Percentiles rank a stretch among this genome's conserved stretches.
phyloP scores from a whole-genome alignment of 2,329 filamentous ascomycete genomes.

The Aureobasidium sp. region DNA sequence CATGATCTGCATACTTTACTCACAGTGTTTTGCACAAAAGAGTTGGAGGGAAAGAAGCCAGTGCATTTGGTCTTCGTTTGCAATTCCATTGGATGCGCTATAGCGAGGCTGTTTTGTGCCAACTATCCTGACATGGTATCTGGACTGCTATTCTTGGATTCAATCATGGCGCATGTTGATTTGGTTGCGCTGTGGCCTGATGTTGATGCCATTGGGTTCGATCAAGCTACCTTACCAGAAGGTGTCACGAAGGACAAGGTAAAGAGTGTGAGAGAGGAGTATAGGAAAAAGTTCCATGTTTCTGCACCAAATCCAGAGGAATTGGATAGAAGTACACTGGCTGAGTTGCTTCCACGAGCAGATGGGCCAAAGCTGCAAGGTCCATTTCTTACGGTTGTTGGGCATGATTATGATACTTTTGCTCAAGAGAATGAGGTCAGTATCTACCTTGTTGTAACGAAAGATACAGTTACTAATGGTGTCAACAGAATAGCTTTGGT shows the following conservation, averaged over 20 bases:
- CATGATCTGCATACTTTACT: conserved; percentile 4
- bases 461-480: neutral
- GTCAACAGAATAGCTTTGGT: neutral
- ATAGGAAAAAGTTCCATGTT: conserved; percentile 42
- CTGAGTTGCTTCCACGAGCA: conserved; percentile 38
- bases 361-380: conserved; percentile 37
- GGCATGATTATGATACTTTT: conserved; percentile 49
- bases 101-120: conserved; percentile 49
- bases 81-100: conserved; percentile 69
- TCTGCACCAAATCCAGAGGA: conserved; percentile 45
- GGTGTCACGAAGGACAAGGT: conserved; percentile 33
- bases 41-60: conserved; percentile 8
- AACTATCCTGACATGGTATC: conserved; percentile 3
- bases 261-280: conserved; percentile 31
- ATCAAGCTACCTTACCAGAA: conserved; percentile 34
- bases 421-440: conserved; percentile 27
- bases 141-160: conserved; percentile 46
- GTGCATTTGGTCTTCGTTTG: conserved; percentile 24
- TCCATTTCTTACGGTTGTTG: conserved; percentile 45
- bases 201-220: conserved; percentile 43
- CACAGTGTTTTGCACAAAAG: neutral
- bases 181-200: conserved; percentile 51
- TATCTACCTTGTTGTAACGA: too few species aligned
- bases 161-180: conserved; percentile 52
- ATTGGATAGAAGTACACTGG: conserved; percentile 42